These are phyloP conservation scores for Diaporthe citri DNA, from an alignment of 2,329 filamentous ascomycete genomes.

Conservation along the genomic window DNA sequence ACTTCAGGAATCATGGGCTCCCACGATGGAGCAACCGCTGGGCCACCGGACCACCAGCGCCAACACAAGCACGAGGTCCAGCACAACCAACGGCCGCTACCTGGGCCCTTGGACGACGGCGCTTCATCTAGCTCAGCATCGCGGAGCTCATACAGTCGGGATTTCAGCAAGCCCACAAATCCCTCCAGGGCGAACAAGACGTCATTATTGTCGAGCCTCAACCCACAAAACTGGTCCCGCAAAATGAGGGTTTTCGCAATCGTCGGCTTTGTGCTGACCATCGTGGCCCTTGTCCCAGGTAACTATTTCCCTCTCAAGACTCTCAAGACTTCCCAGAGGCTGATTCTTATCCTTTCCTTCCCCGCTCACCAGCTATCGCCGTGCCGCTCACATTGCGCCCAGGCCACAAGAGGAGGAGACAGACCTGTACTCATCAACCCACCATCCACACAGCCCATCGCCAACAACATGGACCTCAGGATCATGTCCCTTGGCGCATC, in stretches of 20 bases:
- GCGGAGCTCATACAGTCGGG: slow-evolving; percentile 17
- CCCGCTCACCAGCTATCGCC: slow-evolving; percentile 29
- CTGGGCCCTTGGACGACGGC: slow-evolving; percentile 9
- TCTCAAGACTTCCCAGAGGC: not conserved
- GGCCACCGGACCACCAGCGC: not conserved
- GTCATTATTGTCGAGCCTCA: slow-evolving; percentile 15
- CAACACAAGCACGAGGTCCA: not conserved
- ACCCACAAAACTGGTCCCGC: slow-evolving; percentile 36
- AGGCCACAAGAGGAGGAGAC: not conserved
- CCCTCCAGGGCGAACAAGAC: not conserved
- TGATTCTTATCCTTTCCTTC: not conserved
- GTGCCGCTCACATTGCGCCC: slow-evolving; percentile 29
- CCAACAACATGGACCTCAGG: slow-evolving; percentile 49
- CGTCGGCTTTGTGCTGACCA: slow-evolving; percentile 13
- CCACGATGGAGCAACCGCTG: not conserved
- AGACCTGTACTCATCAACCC: slow-evolving; percentile 7
- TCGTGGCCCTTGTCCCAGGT: slow-evolving; percentile 36
- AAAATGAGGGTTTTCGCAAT: slow-evolving; percentile 35
- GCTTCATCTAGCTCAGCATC: slow-evolving; percentile 13
- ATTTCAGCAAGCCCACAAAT: slow-evolving; percentile 6
- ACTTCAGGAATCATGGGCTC: not conserved
- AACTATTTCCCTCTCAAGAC: not conserved
- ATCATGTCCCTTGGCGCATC: slow-evolving; percentile 60
- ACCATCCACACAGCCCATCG: slow-evolving; percentile 37
- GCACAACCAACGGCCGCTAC: not conserved